phyloP scores from a whole-genome alignment of 805 yeast genomes.

The Spathaspora sp. region DNA sequence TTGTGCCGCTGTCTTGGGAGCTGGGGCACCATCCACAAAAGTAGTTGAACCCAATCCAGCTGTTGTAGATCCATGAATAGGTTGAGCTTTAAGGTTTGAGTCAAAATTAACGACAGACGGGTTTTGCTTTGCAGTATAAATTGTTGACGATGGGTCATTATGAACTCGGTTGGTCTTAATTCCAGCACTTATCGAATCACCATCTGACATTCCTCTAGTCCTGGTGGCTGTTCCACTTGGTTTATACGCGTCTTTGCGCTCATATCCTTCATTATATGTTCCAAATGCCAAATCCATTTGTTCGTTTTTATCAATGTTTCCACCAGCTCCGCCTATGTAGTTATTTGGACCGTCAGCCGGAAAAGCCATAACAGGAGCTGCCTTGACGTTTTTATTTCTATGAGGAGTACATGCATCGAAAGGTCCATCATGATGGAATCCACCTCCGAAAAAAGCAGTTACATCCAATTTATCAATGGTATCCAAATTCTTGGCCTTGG shows the following conservation, averaged over 20 bases:
- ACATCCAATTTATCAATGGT: conserved; percentile 95
- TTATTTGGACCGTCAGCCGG: conserved; percentile 94
- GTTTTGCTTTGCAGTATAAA: conserved; percentile 44
- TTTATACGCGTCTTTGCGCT: conserved; percentile 37
- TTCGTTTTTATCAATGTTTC: conserved; percentile 41
- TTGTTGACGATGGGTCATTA: conserved; percentile 17
- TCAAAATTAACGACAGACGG: conserved; percentile 65
- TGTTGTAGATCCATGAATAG: conserved; percentile 83
- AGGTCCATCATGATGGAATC: conserved; percentile 98
- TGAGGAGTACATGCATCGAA: conserved; percentile 98
- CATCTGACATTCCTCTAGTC: neutral
- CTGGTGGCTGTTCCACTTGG: conserved; percentile 10
- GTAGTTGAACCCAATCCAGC: conserved; percentile 91
- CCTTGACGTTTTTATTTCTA: conserved; percentile 69
- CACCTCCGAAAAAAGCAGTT: conserved; percentile 88
- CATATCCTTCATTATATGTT: conserved; percentile 41
- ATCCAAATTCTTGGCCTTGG: conserved; percentile 73
- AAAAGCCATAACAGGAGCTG: conserved; percentile 93
- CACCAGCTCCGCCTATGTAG: conserved; percentile 68
- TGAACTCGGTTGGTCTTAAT: conserved; percentile 16
- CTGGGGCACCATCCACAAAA: conserved; percentile 95
- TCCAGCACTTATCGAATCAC: conserved; percentile 1
- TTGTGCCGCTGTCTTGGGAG: conserved; percentile 43
- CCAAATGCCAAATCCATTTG: conserved; percentile 80
- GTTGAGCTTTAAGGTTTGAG: conserved; percentile 60